phyloP scores from a whole-genome alignment of 75 land plant genomes.

The Azolla pinnata region DNA sequence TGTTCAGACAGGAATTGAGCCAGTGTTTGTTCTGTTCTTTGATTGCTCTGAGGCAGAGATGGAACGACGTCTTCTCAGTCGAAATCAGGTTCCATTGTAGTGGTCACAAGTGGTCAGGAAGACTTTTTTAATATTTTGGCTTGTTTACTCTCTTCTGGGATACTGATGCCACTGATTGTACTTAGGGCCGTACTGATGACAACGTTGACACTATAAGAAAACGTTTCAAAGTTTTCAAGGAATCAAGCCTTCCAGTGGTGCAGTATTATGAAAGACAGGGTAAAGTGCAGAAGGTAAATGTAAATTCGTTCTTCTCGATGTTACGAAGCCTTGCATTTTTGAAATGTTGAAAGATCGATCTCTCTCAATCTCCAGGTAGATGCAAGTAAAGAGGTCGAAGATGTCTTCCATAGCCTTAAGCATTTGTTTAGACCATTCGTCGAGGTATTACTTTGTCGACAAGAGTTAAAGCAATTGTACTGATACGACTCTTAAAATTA shows the following conservation, averaged over 20 bases:
- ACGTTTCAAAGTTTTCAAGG: constrained; percentile 71
- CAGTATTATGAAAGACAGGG: constrained; percentile 49
- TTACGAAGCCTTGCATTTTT: neutral
- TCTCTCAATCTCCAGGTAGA: constrained; percentile 8
- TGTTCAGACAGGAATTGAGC: constrained; percentile 74
- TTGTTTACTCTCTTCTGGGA: neutral
- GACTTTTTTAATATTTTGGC: neutral
- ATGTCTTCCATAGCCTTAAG: constrained; percentile 13
- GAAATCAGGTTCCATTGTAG: constrained; percentile 49
- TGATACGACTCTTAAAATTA: neutral
- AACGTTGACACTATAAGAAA: constrained; percentile 84
- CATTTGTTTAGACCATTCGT: constrained; percentile 8
- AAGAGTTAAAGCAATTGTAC: neutral
- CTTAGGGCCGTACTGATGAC: constrained; percentile 82
- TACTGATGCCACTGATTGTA: neutral
- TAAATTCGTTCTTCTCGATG: neutral
- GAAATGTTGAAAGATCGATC: neutral
- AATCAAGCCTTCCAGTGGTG: constrained; percentile 79
- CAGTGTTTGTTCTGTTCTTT: constrained; percentile 69
- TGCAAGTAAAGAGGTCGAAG: constrained; percentile 15
- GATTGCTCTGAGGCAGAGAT: constrained; percentile 77
- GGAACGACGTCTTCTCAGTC: constrained; percentile 60
- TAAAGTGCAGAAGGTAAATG: constrained; percentile 65
- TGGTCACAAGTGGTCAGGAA: neutral
- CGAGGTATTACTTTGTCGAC: constrained; percentile 2